Base-by-base conservation (phyloP, 805 yeast species). In the Candida piceae region DNA sequence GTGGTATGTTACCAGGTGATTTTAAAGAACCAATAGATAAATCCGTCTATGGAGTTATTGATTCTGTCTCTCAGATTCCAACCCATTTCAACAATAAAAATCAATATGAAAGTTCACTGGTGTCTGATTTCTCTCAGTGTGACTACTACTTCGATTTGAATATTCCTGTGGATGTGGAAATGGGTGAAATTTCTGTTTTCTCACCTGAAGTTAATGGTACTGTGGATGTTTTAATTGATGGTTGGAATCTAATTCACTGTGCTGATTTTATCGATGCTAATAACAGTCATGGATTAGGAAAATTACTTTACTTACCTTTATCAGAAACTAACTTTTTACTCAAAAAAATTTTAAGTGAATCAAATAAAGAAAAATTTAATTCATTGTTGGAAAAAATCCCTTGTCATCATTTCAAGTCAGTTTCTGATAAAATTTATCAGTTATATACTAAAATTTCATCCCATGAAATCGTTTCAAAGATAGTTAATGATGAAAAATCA, bases 1-100 rank as follows among this genome's bases (percentile, higher is more conserved):
- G 80, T 55, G 97, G 97, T 0, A 64, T 89, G 42, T 64, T 90
- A 24, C 97, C 97, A 0, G 95, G 94, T 3, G 93, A 86, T 50
- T 90, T 89, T 53, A 51, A 56, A 4, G 95, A 62, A 19, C 51
- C 62, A 4, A 23, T 26, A 11, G 8, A 24, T 1, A 27, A 38
- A 13, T 32, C 48, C 1, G 42, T 52, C 35, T 52, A 54, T 11
- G 49, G 47, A 5, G 45, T 56, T 15, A 32, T 48, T 8, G 45
- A 53, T 2, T 44, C 66, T 0, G 71, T 84, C 0, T 67, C 82
- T 16, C 42, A 48, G 1, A 50, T 69, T 1, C 93, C 95, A 1
- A 32, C 45, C 1, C 74, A 79, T 4, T 84, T 86, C 87, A 89
- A 90, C 54, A 80, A 87, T 49, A 62, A 67, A 48, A 89, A 90